Percentiles rank a stretch among this genome's conserved stretches.
phyloP scores from a whole-genome alignment of 2,329 filamentous ascomycete genomes.

The Alternaria metachromatica region DNA sequence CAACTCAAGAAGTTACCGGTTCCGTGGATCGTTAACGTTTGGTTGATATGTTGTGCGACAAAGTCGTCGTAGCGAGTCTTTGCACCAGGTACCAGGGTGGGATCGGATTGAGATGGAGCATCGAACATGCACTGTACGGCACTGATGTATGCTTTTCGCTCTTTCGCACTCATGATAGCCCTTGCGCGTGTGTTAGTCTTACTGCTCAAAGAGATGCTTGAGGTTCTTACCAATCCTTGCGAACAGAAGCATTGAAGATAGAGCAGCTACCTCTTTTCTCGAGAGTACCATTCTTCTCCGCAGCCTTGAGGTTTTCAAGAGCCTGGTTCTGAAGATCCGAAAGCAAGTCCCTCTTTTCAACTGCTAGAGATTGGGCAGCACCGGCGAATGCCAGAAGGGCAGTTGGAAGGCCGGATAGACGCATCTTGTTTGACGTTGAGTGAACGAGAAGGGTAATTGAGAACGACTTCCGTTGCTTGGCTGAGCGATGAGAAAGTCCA shows the following conservation, averaged over 20 bases:
- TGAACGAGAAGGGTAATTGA: neutral
- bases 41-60: constrained; percentile 31
- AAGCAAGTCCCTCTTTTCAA: constrained; percentile 14
- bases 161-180: constrained; percentile 1
- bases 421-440: constrained; percentile 1
- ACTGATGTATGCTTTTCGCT: constrained; percentile 26
- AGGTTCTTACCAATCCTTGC: constrained; percentile 20
- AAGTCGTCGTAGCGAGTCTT: constrained; percentile 38
- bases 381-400: constrained; percentile 16
- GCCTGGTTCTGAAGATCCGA: constrained; percentile 21
- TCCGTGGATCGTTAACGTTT: constrained; percentile 23
- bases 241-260: constrained; percentile 12
- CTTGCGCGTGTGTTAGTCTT: neutral
- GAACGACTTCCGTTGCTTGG: neutral
- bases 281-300: constrained; percentile 9
- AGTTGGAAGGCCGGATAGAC: neutral
- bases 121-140: constrained; percentile 29
- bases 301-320: constrained; percentile 12
- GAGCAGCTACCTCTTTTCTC: constrained; percentile 9
- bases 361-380: constrained; percentile 7
- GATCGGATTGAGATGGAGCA: constrained; percentile 21
- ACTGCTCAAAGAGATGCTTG: neutral
- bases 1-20: constrained; percentile 37
- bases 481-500: neutral
- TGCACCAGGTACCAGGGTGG: constrained; percentile 24